Evolutionary conservation across 208 protist species (phyloP), one percentile per base, ranked within the genome.

Genomic region (Herpetomonas tarakana): DNA sequence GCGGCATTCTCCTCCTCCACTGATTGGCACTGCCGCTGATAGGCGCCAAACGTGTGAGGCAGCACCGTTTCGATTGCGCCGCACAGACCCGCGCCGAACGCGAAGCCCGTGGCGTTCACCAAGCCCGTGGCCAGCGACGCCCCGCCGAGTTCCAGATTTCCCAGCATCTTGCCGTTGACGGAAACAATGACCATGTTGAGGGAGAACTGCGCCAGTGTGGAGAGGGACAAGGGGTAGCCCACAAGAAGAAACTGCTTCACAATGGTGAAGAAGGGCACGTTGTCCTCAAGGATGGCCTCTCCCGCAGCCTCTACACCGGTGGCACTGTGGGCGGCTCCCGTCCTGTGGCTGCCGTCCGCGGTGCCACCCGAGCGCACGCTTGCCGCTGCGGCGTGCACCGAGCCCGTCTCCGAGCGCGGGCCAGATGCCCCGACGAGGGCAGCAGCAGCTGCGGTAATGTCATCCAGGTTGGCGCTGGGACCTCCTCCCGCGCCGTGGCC

Each of bases 91-190:
- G 88, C 85, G 39, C 82, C 79, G 65, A 94, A 91, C 14, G 88
- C 88, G 55, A 92, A 94, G 18, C 82, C 88, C 27, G 88, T 94
- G 22, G 88, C 88, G 52, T 94, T 94, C 26, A 94, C 65, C 25
- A 94, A 64, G 0, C 88, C 85, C 44, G 89, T 55, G 1, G 88
- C 88, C 25, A 94, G 62, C 2, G 88, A 75, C 1, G 77, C 78
- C 31, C 82, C 88, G 53, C 84, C 88, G 46, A 94, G 71, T 29
- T 81, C 79, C 52, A 82, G 64, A 18, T 83, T 70, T 21, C 81
- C 82, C 14, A 94, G 61, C 28, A 77, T 58, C 53, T 46, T 54
- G 3, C 88, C 88, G 51, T 88, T 74, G 27, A 91, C 71, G 35
- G 82, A 41, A 54, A 94, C 74, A 26, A 90, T 81, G 2, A 81